phyloP scores from a whole-genome alignment of 176 grass and related monocot genomes.

The Calamus simplicifolius region DNA sequence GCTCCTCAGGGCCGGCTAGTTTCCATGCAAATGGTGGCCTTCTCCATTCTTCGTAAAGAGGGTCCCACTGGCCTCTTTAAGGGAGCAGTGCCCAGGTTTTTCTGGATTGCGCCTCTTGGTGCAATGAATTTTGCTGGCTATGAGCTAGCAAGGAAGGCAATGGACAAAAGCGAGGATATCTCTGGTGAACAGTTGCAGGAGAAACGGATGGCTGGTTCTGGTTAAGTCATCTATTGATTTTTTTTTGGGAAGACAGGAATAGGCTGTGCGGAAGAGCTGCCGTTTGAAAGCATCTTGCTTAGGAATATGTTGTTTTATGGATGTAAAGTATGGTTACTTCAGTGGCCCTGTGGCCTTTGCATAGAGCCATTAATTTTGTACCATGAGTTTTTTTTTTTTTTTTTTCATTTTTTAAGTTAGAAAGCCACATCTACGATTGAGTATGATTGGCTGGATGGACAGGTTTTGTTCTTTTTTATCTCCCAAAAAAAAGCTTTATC shows the following conservation, averaged over 20 bases:
- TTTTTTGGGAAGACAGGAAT: conserved; percentile 14
- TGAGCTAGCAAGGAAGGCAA: conserved; percentile 87
- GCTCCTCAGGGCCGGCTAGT: conserved; percentile 68
- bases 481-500: no score
- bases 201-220: conserved; percentile 22
- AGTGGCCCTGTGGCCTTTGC: no score
- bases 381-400: no score
- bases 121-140: conserved; percentile 99
- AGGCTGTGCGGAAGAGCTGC: neutral
- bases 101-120: conserved; percentile 90
- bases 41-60: conserved; percentile 83
- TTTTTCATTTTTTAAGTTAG: no score
- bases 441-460: no score
- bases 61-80: conserved; percentile 84
- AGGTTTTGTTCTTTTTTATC: no score
- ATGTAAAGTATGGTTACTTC: no score
- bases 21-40: conserved; percentile 76
- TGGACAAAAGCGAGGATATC: conserved; percentile 42
- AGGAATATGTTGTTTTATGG: no score
- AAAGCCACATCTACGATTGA: no score
- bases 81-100: conserved; percentile 79
- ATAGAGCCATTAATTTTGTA: no score
- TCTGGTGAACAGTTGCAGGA: neutral
- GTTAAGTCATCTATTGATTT: conserved; percentile 7
- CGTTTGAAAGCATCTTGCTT: no score